Conservation (phyloP, 257 asterid genomes). For the Hygrophila difformis region DNA sequence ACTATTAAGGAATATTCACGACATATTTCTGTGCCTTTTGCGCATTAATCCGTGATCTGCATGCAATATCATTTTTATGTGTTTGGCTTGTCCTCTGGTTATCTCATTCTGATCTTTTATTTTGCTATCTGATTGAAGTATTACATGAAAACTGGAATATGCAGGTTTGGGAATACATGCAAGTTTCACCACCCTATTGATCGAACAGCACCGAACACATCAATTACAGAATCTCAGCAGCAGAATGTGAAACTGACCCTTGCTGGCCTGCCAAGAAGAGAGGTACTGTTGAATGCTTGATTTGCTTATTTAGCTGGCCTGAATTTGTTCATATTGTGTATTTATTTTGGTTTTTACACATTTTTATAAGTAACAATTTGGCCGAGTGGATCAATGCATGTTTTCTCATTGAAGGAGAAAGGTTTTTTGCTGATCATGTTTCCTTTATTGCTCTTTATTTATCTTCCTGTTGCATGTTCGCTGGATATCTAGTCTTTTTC, state of each 20-base stretch:
- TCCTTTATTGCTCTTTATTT: too few species aligned
- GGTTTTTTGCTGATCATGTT: too few species aligned
- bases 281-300: conserved; percentile 41
- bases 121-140: conserved; percentile 31
- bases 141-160: conserved; percentile 90
- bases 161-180: conserved; percentile 81
- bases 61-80: not conserved
- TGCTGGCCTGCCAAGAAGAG: conserved; percentile 95
- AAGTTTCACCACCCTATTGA: conserved; percentile 87
- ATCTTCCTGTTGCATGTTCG: too few species aligned
- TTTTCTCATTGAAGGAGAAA: too few species aligned
- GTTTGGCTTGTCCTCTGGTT: not conserved
- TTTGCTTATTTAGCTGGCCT: too few species aligned
- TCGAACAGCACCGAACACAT: conserved; percentile 37
- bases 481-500: too few species aligned
- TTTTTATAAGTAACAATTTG: too few species aligned
- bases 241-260: conserved; percentile 67
- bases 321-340: too few species aligned
- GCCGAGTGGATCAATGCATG: too few species aligned
- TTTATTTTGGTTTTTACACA: too few species aligned
- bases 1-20: too few species aligned
- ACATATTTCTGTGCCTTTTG: conserved; percentile 4
- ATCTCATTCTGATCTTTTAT: conserved; percentile 2
- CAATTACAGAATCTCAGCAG: conserved; percentile 33
- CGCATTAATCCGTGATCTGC: conserved; percentile 8